Evolutionary conservation across 352 stramenopile genomes (phyloP), one percentile per base, ranked within the genome.

Genomic region (Pythium guiyangense): DNA sequence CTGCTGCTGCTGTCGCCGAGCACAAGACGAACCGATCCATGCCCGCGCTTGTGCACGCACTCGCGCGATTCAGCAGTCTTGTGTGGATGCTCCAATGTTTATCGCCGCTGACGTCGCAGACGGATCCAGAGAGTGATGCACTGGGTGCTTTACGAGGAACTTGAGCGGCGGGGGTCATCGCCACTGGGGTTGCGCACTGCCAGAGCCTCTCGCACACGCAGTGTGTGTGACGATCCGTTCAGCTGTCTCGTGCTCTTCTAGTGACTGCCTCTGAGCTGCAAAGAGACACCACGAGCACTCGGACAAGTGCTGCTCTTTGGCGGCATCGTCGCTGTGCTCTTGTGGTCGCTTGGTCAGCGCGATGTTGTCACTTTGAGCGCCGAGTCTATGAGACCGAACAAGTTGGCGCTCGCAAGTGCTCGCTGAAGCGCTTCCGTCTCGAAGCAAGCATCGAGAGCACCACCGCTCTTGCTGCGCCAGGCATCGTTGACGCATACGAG

Each of bases 161-260:
- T 90, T 88, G 64, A 96, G 93, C 18, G 86, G 84, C 0, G n/a
- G 88, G 88, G 2, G 95, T 79, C 1, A 87, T 92, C 18, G 86
- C 88, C 15, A 96, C 80, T 35, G 88, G 88, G 40, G 94, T 92
- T 0, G 81, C 57, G 50, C 88, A 96, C 53, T 94, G 86, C 6
- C 88, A 83, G 59, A 96, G 88, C 60, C 96, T 86, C 48, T 95
- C 84, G 52, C 86, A 76, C n/a, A 95, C 65, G 53, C 92, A 96
- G n/a, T n/a, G 60, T 94, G 81, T 1, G 77, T 88, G 39, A 96
- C 91, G 44, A 96, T 92, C 27, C 74, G 60, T 96, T 80, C 14
- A 92, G 49, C 46, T 83, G 80, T 59, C 76, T 92, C 35, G 59
- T 34, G 20, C 34, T 22, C 6, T 53, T 42, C 22, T 48, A 31